A percentile compares a stretch with the other conserved stretches of the same genome.
These are phyloP conservation scores for Phascolomyces articulosus DNA, from an alignment of 371 early-diverging fungal species.

Conservation along the genomic window DNA sequence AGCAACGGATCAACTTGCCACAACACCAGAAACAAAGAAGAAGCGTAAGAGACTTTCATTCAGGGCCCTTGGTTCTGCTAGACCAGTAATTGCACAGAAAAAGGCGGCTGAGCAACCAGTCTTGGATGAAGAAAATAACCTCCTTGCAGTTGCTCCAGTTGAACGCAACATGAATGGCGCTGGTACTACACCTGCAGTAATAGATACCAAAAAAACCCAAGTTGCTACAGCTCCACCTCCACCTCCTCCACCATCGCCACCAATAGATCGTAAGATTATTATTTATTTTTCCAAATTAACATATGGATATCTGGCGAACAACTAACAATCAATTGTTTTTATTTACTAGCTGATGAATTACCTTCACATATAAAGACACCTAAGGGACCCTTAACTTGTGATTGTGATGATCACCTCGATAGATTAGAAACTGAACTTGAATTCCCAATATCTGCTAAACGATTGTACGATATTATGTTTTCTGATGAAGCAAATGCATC, in stretches of 20 bases:
- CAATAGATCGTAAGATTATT: conserved; percentile 30
- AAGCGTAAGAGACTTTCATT: conserved; percentile 16
- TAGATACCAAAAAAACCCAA: background rate
- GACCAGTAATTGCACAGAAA: conserved; percentile 2
- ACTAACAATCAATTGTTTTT: background rate
- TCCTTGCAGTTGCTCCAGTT: background rate
- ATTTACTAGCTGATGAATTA: conserved; percentile 23
- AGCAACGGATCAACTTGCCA: background rate
- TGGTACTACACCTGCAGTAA: too few relatives aligned
- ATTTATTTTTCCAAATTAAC: too few relatives aligned
- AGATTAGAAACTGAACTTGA: conserved; percentile 58
- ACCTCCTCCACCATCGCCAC: background rate
- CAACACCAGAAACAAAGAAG: background rate
- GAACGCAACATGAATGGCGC: too few relatives aligned
- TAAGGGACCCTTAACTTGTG: conserved; percentile 50
- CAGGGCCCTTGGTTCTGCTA: conserved; percentile 1
- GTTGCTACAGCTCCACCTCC: background rate
- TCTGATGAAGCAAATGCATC: conserved; percentile 38
- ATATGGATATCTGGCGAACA: too few relatives aligned
- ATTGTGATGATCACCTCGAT: conserved; percentile 75
- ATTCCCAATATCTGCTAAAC: conserved; percentile 65
- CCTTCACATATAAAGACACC: conserved; percentile 49
- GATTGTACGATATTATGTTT: conserved; percentile 64
- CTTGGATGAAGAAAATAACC: background rate
- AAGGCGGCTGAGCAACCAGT: background rate